A percentile compares a stretch with the other conserved stretches of the same genome.
Conservation (phyloP, 345 rosid species). For the Eucalyptus pauciflora region DNA sequence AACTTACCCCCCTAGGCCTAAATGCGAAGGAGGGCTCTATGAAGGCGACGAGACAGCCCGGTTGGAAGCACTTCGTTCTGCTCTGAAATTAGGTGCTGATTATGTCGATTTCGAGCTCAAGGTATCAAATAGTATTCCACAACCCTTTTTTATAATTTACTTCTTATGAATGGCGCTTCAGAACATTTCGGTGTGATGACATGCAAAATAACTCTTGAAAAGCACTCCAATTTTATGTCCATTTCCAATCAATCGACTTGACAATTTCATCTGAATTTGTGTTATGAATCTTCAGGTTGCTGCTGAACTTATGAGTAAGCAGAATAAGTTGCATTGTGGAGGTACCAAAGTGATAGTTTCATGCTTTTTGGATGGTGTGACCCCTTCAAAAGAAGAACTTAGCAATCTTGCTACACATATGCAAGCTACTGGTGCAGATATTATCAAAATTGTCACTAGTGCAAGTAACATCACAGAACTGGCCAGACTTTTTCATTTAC, state of each 20-base stretch:
- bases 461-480: conserved; percentile 38
- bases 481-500: conserved; percentile 24
- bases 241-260: background rate
- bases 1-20: conserved; percentile 19
- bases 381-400: conserved; percentile 29
- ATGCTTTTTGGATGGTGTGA: conserved; percentile 8
- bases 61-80: conserved; percentile 23
- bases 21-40: conserved; percentile 37
- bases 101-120: conserved; percentile 41
- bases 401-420: conserved; percentile 19
- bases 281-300: conserved; percentile 26
- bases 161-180: background rate
- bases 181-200: background rate
- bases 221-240: background rate
- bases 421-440: conserved; percentile 34
- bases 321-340: background rate
- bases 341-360: conserved; percentile 37
- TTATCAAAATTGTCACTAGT: conserved; percentile 21
- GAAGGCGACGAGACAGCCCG: conserved; percentile 35
- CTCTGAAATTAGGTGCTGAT: conserved; percentile 43
- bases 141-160: background rate
- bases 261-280: background rate
- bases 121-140: conserved; percentile 11
- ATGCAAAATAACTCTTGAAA: background rate
- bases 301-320: conserved; percentile 11